phyloP scores from a whole-genome alignment of 2,329 filamentous ascomycete species.

The Calonectria hawksworthii region DNA sequence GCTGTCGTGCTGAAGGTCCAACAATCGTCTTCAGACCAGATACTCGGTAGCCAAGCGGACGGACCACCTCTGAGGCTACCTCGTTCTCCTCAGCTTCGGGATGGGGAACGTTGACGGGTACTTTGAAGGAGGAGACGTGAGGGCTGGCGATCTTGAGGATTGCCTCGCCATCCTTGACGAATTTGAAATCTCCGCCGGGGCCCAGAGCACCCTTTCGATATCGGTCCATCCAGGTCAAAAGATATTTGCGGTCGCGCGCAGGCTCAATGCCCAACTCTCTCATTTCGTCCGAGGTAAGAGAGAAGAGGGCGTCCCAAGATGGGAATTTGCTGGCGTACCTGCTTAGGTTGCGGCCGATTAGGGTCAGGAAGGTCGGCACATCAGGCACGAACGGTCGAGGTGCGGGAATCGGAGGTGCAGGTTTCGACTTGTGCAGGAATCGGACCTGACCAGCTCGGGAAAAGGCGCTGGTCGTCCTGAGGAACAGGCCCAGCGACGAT shows the following conservation, averaged over 20 bases:
- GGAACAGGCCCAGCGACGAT: constrained; percentile 49
- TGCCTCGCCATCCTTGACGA: constrained; percentile 73
- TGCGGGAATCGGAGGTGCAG: constrained; percentile 65
- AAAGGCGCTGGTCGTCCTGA: constrained; percentile 49
- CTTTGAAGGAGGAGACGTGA: constrained; percentile 54
- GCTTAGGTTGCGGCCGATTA: constrained; percentile 90
- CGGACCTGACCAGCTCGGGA: constrained; percentile 54
- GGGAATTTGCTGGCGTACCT: constrained; percentile 89
- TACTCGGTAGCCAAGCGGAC: constrained; percentile 70
- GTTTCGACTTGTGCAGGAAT: constrained; percentile 59
- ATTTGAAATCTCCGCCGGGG: constrained; percentile 83
- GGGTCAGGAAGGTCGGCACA: constrained; percentile 85
- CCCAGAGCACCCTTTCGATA: constrained; percentile 85
- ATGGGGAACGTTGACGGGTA: constrained; percentile 69
- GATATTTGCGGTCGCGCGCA: constrained; percentile 83
- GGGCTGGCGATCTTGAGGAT: constrained; percentile 63
- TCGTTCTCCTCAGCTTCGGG: constrained; percentile 52
- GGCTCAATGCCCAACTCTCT: constrained; percentile 89
- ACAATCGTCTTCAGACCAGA: constrained; percentile 77
- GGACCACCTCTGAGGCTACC: constrained; percentile 36
- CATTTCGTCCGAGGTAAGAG: constrained; percentile 81
- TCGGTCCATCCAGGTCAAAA: constrained; percentile 88
- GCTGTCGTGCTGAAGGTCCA: constrained; percentile 79
- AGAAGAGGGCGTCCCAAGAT: constrained; percentile 92
- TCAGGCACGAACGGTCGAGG: constrained; percentile 91